These are phyloP conservation scores for Aspergillus thermomutatus DNA, from an alignment of 2,329 filamentous ascomycete genomes.

Conservation along the genomic window DNA sequence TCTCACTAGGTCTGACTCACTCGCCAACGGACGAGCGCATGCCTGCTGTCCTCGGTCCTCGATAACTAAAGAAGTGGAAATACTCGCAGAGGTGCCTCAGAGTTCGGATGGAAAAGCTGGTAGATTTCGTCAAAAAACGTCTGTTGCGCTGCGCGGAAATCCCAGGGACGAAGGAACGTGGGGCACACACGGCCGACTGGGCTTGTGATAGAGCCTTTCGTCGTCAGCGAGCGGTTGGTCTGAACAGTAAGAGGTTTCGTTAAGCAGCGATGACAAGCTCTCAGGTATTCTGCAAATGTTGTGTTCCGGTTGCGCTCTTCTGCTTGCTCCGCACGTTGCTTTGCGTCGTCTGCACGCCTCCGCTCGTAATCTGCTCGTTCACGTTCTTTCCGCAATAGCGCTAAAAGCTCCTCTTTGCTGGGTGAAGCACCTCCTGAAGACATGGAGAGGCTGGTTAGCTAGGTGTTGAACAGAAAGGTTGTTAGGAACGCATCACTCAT, in stretches of 20 bases:
- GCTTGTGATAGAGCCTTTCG: constrained; percentile 3
- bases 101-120: not conserved
- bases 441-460: too few relatives aligned
- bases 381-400: too few relatives aligned
- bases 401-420: too few relatives aligned
- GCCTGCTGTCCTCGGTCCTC: constrained; percentile 1
- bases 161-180: not conserved
- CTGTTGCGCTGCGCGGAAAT: constrained; percentile 1
- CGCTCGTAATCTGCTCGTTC: too few relatives aligned
- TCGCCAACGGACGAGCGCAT: not conserved
- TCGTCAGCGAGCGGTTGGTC: not conserved
- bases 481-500: too few relatives aligned
- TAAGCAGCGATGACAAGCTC: constrained; percentile 2
- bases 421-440: too few relatives aligned
- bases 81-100: not conserved
- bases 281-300: constrained; percentile 5
- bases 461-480: too few relatives aligned
- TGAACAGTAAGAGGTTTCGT: constrained; percentile 4
- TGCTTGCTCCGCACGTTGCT: too few relatives aligned
- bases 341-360: too few relatives aligned
- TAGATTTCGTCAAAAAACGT: constrained; percentile 3
- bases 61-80: constrained; percentile 1
- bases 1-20: constrained; percentile 1
- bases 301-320: not conserved
- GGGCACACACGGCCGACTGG: constrained; percentile 4